Percentiles rank a stretch among this genome's conserved stretches.
Evolutionary conservation across 2,329 filamentous ascomycete species (phyloP).

Genomic region (Hymenoscyphus linearis): DNA sequence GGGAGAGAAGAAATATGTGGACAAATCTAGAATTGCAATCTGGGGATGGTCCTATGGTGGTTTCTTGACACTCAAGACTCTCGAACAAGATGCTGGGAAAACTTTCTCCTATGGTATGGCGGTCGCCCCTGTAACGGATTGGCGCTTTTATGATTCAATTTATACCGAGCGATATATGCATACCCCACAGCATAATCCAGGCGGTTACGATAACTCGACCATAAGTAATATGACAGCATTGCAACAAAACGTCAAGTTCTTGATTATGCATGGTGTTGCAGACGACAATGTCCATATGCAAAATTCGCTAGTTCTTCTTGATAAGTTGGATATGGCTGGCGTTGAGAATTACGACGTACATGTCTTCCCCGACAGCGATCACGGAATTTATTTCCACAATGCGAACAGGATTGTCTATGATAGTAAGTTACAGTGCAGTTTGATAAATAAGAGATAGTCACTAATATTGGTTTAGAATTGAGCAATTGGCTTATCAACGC

Average conservation of each 20-base stretch:
- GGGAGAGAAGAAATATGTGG: constrained; percentile 76
- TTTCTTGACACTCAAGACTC: constrained; percentile 89
- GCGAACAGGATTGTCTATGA: constrained; percentile 89
- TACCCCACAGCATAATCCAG: constrained; percentile 74
- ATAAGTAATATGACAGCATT: constrained; percentile 73
- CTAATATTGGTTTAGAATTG: constrained; percentile 54
- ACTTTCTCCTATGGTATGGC: constrained; percentile 98
- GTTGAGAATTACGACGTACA: constrained; percentile 96
- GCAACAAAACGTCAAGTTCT: constrained; percentile 72
- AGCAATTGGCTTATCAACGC: constrained; percentile 92
- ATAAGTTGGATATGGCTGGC: constrained; percentile 73
- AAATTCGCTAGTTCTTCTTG: constrained; percentile 82
- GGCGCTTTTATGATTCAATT: constrained; percentile 90
- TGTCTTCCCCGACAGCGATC: constrained; percentile 93
- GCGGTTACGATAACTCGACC: constrained; percentile 70
- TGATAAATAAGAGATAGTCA: constrained; percentile 5
- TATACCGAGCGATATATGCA: constrained; percentile 98
- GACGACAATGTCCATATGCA: constrained; percentile 99
- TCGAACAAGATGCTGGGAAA: constrained; percentile 81
- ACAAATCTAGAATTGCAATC: constrained; percentile 76
- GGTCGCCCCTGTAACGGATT: constrained; percentile 97
- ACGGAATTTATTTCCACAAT: constrained; percentile 91
- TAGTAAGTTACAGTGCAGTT: constrained; percentile 56
- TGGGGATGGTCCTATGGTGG: constrained; percentile 99
- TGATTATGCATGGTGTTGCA: constrained; percentile 92